phyloP scores from a whole-genome alignment of 352 stramenopile species.

The Phytopythium sindhum region DNA sequence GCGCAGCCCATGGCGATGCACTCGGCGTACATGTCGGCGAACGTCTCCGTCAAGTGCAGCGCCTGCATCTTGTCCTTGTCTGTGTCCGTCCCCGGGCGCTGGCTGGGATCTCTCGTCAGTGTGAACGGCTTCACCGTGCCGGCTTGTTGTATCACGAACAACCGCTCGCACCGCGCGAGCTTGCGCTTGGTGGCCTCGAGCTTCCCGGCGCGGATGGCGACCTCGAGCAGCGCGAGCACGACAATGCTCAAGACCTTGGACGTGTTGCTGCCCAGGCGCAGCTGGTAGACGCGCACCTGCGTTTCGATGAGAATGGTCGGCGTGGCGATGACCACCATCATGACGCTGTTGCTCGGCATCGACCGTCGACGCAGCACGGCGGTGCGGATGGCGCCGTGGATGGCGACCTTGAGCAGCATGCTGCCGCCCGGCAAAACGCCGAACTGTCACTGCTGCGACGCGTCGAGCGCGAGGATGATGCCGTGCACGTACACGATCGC shows the following conservation, averaged over 20 bases:
- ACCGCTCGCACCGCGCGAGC: not conserved
- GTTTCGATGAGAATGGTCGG: conserved; percentile 33
- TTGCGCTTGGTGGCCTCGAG: conserved; percentile 9
- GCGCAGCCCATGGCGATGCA: conserved; percentile 35
- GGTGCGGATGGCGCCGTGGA: conserved; percentile 15
- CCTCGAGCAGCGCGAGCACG: conserved; percentile 15
- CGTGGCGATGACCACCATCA: conserved; percentile 14
- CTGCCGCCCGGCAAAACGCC: conserved; percentile 7
- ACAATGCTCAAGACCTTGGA: conserved; percentile 17
- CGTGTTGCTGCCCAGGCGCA: conserved; percentile 15
- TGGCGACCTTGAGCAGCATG: conserved; percentile 13
- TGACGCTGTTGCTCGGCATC: not conserved
- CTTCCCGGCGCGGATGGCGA: conserved; percentile 18
- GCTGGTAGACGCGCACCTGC: conserved; percentile 26
- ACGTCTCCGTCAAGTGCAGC: conserved; percentile 20
- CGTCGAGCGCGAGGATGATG: conserved; percentile 6
- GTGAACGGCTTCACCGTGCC: not conserved
- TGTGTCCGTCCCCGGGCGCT: too few species aligned
- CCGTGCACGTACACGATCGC: conserved; percentile 16
- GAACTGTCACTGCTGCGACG: conserved; percentile 7
- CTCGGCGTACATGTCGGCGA: conserved; percentile 37
- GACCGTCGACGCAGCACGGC: not conserved
- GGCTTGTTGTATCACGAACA: not conserved
- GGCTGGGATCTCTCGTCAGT: not conserved
- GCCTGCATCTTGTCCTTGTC: conserved; percentile 10